Evolutionary conservation across 2,329 filamentous ascomycete genomes (phyloP).

Genomic region (Fusarium sp.): DNA sequence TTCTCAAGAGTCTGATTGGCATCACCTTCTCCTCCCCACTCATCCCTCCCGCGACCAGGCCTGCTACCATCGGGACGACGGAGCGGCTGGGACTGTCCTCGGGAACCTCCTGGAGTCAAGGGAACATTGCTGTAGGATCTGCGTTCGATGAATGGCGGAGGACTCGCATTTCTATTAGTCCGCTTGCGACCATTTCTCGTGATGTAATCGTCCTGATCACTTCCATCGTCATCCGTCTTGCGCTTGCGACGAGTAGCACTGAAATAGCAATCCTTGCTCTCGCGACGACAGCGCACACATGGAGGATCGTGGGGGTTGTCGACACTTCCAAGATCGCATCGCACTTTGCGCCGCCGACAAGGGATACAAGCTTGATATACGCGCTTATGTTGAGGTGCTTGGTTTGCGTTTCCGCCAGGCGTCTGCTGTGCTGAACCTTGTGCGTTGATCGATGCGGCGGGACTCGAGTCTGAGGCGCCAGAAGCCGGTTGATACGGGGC

Average conservation of each 20-base stretch:
- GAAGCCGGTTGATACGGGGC: slow-evolving; percentile 39
- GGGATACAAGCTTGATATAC: slow-evolving; percentile 72
- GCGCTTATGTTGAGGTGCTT: slow-evolving; percentile 61
- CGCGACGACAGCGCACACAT: slow-evolving; percentile 90
- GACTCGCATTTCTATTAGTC: slow-evolving; percentile 58
- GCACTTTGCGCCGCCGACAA: slow-evolving; percentile 69
- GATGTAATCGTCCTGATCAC: slow-evolving; percentile 71
- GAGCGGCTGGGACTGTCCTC: slow-evolving; percentile 73
- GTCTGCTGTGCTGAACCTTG: slow-evolving; percentile 35
- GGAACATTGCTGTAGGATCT: slow-evolving; percentile 64
- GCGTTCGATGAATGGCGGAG: slow-evolving; percentile 55
- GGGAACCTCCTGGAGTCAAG: slow-evolving; percentile 70
- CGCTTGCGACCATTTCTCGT: slow-evolving; percentile 79
- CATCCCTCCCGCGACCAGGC: slow-evolving; percentile 39
- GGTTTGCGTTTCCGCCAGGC: slow-evolving; percentile 24
- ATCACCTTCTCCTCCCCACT: slow-evolving; percentile 59
- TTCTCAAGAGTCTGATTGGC: slow-evolving; percentile 71
- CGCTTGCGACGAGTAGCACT: slow-evolving; percentile 93
- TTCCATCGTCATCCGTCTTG: slow-evolving; percentile 70
- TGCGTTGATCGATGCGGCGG: slow-evolving; percentile 35
- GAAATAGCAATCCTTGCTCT: slow-evolving; percentile 98
- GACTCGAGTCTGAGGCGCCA: slow-evolving; percentile 39
- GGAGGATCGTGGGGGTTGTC: slow-evolving; percentile 95
- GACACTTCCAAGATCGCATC: slow-evolving; percentile 75
- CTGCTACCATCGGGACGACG: slow-evolving; percentile 64